Base-by-base conservation (phyloP, 345 rosid species). In the Camelina sativa region DNA sequence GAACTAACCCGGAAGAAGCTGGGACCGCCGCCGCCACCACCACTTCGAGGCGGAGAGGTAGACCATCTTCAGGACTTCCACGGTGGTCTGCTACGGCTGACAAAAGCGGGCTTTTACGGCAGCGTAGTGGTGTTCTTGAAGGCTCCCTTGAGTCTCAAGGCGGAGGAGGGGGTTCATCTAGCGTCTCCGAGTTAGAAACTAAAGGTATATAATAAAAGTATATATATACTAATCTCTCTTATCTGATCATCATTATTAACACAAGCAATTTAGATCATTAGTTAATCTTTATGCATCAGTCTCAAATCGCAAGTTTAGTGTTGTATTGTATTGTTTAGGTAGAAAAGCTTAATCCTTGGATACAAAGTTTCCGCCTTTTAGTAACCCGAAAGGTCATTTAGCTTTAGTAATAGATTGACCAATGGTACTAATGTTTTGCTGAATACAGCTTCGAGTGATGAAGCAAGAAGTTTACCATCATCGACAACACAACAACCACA, bases 131-230 rank as follows among this genome's bases (percentile, higher is more conserved):
- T 68, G 38, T 20, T 61, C 35, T 2, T 12, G 71, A 70, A 25
- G 69, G 55, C 74, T 86, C 96, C 8, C 80, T 47, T 15, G 80
- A 76, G 19, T 76, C 76, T 5, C 77, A 78, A 56, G 89, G 88
- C 19, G 72, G 65, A 12, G 91, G 71, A 28, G 91, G 91, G 47
- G 85, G 89, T 79, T 88, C 84, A 28, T 86, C 88, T 1, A 85
- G 86, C 44, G 34, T 82, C 53, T 86, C 96, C 2, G 97, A 91
- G 74, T 23, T 81, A 16, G 98, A 89, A 54, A 82, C 82, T 60
- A 89, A 79, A 87, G 91, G 92, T 89, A 76, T 53, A 25, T 25
- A 25, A 25, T 32, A 32, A 6, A 7, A 34, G 80, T 28, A 2
- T 63, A 25, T 19, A 83, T 23, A 5, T 63, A 25, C 35, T 63